Conservation (phyloP, 495 filamentous ascomycete genomes). For the Aspergillus carlsbadensis region DNA sequence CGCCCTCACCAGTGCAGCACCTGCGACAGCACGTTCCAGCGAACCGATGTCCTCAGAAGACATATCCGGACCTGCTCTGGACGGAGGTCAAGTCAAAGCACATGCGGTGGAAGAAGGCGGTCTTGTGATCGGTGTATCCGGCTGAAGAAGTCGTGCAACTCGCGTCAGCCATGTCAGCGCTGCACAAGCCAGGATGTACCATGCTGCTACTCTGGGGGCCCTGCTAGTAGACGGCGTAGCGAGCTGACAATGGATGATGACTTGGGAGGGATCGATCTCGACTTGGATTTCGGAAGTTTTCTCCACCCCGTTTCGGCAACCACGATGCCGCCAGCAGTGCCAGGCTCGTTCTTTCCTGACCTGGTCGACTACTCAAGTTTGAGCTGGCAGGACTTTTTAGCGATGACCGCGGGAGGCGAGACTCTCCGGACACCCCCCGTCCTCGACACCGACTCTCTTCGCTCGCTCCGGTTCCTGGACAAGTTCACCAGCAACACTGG, state of each 20-base stretch:
- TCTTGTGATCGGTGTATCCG: conserved; percentile 26
- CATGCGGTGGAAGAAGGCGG: neutral
- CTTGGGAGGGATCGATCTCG: neutral
- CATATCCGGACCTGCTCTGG: neutral
- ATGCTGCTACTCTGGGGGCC: conserved; percentile 15
- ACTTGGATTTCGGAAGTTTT: neutral
- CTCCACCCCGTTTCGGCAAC: neutral
- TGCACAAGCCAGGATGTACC: conserved; percentile 14
- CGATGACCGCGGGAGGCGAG: neutral
- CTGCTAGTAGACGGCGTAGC: no score
- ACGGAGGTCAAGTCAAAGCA: neutral
- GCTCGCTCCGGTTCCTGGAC: conserved; percentile 19
- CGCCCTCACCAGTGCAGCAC: conserved; percentile 19
- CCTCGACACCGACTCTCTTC: neutral
- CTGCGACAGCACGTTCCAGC: conserved; percentile 20
- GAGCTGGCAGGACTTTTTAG: neutral
- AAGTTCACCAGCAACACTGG: conserved; percentile 24
- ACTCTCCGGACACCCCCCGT: neutral
- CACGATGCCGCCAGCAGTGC: neutral
- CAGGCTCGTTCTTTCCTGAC: neutral
- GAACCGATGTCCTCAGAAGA: conserved; percentile 21
- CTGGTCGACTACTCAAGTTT: neutral
- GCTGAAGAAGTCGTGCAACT: conserved; percentile 27
- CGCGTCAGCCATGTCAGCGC: conserved; percentile 20
- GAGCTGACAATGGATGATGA: no score